Evolutionary conservation across 768 basidiomycete genomes (phyloP).

Genomic region (Lactifluus rugatus): DNA sequence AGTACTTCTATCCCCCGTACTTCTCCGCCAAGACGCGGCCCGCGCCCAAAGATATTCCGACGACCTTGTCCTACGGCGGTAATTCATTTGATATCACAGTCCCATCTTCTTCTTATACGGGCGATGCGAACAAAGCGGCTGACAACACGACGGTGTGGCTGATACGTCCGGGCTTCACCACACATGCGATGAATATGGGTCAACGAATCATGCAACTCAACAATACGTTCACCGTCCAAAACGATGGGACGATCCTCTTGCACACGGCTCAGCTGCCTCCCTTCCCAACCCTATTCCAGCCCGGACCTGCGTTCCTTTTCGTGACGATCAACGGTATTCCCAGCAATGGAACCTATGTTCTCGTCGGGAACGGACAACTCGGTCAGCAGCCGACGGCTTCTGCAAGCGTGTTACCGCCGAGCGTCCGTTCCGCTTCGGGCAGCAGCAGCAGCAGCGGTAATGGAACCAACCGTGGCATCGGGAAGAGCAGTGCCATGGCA

Average conservation of each 20-base stretch:
- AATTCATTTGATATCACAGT: slow-evolving; percentile 65
- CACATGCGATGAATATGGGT: slow-evolving; percentile 82
- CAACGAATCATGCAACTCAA: slow-evolving; percentile 76
- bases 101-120: slow-evolving; percentile 52
- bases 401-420: slow-evolving; percentile 40
- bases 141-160: slow-evolving; percentile 67
- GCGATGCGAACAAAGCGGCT: slow-evolving; percentile 57
- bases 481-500: too few species aligned
- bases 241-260: slow-evolving; percentile 62
- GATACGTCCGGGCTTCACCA: slow-evolving; percentile 77
- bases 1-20: slow-evolving; percentile 37
- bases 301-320: slow-evolving; percentile 78
- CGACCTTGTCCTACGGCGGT: slow-evolving; percentile 26
- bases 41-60: slow-evolving; percentile 55
- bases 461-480: too few species aligned
- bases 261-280: slow-evolving; percentile 79
- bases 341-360: slow-evolving; percentile 39
- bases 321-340: slow-evolving; percentile 61
- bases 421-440: slow-evolving; percentile 25
- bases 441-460: too few species aligned
- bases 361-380: slow-evolving; percentile 69
- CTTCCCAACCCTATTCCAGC: slow-evolving; percentile 75
- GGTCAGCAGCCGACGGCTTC: slow-evolving; percentile 50
- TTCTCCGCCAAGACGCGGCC: slow-evolving; percentile 66
- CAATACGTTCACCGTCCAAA: slow-evolving; percentile 72